Evolutionary conservation across 805 yeast species (phyloP), one percentile per base, ranked within the genome.

Genomic region (Groenewaldozyma salmanticensis): DNA sequence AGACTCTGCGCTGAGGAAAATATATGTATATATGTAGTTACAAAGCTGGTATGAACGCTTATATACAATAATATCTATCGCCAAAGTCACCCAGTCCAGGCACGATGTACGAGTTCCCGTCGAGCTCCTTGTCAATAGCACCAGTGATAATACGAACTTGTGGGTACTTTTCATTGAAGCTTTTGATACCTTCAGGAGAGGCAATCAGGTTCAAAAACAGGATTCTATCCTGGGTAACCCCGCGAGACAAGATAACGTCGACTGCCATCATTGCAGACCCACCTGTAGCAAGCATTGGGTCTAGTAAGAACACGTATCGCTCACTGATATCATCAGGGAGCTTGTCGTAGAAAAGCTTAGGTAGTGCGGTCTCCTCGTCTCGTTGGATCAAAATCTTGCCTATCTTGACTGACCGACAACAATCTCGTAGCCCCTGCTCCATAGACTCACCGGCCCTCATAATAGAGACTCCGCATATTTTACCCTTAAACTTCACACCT

Each of bases 81-180:
- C 98, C 98, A 57, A 92, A 92, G 59, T 92, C 98, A 57, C 98
- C 98, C 51, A 92, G 71, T 36, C 98, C 98, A 24, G 98, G 98
- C 37, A 77, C 77, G 52, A 92, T 82, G 62, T 79, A 87, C 64
- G 81, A 83, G 58, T 79, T 70, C 42, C 79, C 95, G 57, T 90
- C 87, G 57, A 92, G 71, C 42, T 82, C 81, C 55, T 80, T 78
- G 60, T 92, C 99, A 51, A 92, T 70, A 50, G 87, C 88, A 46
- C 98, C 99, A 27, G 97, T 88, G 53, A 92, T 84, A 57, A 92
- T 83, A 61, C 75, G 84, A 46, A 92, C 78, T 42, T 75, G 70
- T 18, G 98, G 98, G 65, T 77, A 87, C 57, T 75, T 77, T 15
- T 71, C 75, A 43, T 80, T 77, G 68, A 87, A 87, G 7, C 78